Conservation (phyloP, 2,329 filamentous ascomycete species). For the Paecilomyces variotii region DNA sequence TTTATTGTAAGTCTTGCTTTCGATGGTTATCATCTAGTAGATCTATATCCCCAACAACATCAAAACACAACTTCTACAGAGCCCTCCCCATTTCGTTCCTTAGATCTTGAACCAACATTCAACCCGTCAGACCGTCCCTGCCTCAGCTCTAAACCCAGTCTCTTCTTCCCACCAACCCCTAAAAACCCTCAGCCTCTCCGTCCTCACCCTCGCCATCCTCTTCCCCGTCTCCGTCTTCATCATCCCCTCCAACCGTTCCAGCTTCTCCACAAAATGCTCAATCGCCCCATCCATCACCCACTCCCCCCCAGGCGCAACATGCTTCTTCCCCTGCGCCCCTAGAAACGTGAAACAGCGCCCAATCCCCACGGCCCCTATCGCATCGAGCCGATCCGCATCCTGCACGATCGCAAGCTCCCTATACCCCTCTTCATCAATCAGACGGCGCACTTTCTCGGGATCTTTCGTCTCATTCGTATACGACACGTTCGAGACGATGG, state of each 20-base stretch:
- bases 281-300: conserved; percentile 57
- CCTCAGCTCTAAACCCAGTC: conserved; percentile 12
- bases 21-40: too few species aligned
- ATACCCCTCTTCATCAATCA: conserved; percentile 49
- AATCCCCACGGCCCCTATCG: conserved; percentile 78
- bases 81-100: not conserved
- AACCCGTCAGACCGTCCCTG: not conserved
- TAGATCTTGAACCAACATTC: not conserved
- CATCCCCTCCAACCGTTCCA: conserved; percentile 54
- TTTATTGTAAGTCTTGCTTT: too few species aligned
- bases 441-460: conserved; percentile 48
- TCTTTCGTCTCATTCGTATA: conserved; percentile 66
- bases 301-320: conserved; percentile 10
- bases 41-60: too few species aligned
- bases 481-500: conserved; percentile 67
- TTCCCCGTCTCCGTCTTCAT: conserved; percentile 52
- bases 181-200: conserved; percentile 43
- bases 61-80: not conserved
- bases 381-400: conserved; percentile 88
- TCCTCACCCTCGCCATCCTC: conserved; percentile 42
- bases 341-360: conserved; percentile 70
- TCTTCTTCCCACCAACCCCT: conserved; percentile 50
- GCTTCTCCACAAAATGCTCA: conserved; percentile 68
- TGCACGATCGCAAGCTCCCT: conserved; percentile 81
- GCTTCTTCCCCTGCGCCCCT: conserved; percentile 44